Percentiles rank a stretch among this genome's conserved stretches.
These are phyloP conservation scores for Phaseolus coccineus DNA, from an alignment of 331 rosid species.

Conservation along the genomic window DNA sequence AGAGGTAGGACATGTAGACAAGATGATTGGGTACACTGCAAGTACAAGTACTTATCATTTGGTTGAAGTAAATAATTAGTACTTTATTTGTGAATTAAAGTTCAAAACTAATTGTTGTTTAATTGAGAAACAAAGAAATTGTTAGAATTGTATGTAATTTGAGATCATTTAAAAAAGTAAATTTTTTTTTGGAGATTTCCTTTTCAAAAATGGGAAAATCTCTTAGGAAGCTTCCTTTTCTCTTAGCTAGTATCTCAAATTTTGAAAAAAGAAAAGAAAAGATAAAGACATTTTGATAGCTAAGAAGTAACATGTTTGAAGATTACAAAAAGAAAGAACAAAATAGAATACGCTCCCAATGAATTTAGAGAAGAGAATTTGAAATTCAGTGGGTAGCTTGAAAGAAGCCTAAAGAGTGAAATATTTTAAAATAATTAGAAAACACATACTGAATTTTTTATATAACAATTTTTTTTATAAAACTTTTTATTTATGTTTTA, in stretches of 20 bases:
- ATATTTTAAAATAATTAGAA: neutral
- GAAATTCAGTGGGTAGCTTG: neutral
- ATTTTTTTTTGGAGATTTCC: neutral
- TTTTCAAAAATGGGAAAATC: too few relatives aligned
- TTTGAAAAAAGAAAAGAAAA: neutral
- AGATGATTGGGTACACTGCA: neutral
- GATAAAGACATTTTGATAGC: neutral
- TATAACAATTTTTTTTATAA: too few relatives aligned
- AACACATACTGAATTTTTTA: too few relatives aligned
- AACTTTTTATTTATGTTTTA: neutral
- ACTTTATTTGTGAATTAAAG: too few relatives aligned
- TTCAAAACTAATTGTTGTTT: too few relatives aligned
- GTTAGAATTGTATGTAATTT: too few relatives aligned
- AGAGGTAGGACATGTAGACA: neutral
- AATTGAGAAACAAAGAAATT: too few relatives aligned
- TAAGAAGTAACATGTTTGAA: neutral
- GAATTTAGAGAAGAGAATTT: neutral
- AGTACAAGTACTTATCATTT: neutral
- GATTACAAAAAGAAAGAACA: neutral
- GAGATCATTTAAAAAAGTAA: too few relatives aligned
- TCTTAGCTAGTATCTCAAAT: neutral
- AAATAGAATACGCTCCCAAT: neutral
- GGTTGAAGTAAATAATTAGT: neutral
- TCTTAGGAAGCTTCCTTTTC: neutral
- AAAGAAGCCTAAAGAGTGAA: neutral